phyloP scores from a whole-genome alignment of 257 asterid species.

The Asclepias syriaca region DNA sequence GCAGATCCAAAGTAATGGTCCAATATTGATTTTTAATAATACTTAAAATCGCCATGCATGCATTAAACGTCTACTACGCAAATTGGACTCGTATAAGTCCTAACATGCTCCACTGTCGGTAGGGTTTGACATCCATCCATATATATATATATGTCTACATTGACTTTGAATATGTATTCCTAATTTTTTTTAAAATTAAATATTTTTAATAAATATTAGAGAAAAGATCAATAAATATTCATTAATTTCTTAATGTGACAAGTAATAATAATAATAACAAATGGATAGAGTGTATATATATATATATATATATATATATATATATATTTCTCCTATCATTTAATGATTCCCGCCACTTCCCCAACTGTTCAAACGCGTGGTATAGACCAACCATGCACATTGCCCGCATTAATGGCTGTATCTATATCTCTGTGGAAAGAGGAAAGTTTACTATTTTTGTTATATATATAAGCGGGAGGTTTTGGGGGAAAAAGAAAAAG shows the following conservation, averaged over 20 bases:
- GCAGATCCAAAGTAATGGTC: too few relatives aligned
- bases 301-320: too few relatives aligned
- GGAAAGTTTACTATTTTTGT: neutral
- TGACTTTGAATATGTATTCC: constrained; percentile 10
- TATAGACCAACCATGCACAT: constrained; percentile 12
- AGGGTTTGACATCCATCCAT: neutral
- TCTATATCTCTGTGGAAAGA: neutral
- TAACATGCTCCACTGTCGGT: neutral
- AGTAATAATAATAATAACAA: too few relatives aligned
- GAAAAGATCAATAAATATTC: too few relatives aligned
- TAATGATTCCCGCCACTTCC: constrained; percentile 30
- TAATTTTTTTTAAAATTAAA: too few relatives aligned
- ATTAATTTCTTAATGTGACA: too few relatives aligned
- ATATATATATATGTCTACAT: neutral
- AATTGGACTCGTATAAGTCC: neutral
- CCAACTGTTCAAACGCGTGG: constrained; percentile 37
- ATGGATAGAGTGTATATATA: too few relatives aligned
- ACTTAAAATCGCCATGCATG: neutral
- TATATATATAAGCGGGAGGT: constrained; percentile 11
- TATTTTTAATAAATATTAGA: too few relatives aligned
- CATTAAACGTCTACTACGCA: neutral
- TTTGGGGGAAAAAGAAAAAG: too few relatives aligned
- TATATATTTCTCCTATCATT: neutral
- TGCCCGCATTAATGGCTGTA: constrained; percentile 13
- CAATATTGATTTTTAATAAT: neutral